Base-by-base conservation (phyloP, 352 stramenopile species). In the Phytophthora aleatoria region DNA sequence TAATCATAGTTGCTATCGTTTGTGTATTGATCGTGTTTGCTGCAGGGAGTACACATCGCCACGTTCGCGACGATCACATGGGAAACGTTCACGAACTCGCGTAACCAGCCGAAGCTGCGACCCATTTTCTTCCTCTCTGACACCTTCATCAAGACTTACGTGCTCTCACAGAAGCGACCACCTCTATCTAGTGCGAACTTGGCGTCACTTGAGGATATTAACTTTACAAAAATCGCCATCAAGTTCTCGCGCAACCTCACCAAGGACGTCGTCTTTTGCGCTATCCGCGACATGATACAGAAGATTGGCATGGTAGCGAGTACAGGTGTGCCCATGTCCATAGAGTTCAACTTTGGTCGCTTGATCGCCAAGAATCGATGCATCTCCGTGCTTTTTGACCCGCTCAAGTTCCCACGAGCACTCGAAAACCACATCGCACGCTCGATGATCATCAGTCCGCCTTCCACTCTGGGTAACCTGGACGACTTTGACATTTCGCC, bases 221-320 rank as follows among this genome's bases (percentile, higher is more conserved):
- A 91, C 54, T 91, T 90, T 56, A 91, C 80, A 28, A 92, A 92
- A 58, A 87, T 92, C 53, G 84, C 84, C 61, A 92, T 91, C 74
- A 92, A 91, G 52, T 93, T 85, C 58, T 91, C 82, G 15, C 74
- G 71, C 43, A 85, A 74, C 28, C 72, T 93, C 53, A 93, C 79
- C 13, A 93, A 93, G 36, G 84, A 91, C 63, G 60, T 87, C 15
- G 82, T 90, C 10, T 89, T 90, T 55, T 79, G 76, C 27, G 84
- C 78, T 31, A 67, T 91, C 30, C 76, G 84, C 11, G 84, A 93
- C 55, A 56, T 93, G 64, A 60, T 93, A 43, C 84, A 92, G 65
- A 84, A 85, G 57, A 87, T 92, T 49, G 84, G 84, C 12, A 76
- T 89, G 51, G 63, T 91, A 27, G 82, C 84, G 0, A 71, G 69